phyloP scores from a whole-genome alignment of 192 early-diverging fungal species.

The Coemansia sp. region DNA sequence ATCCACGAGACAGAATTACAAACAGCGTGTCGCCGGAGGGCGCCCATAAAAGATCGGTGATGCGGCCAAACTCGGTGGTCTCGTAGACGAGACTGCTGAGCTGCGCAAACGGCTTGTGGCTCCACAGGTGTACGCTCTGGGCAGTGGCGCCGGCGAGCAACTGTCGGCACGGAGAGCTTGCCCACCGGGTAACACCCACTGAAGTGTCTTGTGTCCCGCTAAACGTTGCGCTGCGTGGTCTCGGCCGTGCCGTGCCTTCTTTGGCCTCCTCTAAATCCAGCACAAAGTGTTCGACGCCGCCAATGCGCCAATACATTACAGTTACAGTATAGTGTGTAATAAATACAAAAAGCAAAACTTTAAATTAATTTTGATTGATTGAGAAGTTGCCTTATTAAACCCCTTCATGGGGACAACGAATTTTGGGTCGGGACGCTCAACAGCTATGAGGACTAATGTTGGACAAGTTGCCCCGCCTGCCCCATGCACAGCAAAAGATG shows the following conservation, averaged over 20 bases:
- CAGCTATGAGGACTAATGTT: no score
- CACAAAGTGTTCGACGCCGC: slow-evolving; percentile 43
- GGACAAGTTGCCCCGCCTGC: no score
- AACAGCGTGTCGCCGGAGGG: slow-evolving; percentile 15
- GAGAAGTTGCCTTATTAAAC: no score
- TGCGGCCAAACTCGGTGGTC: slow-evolving; percentile 31
- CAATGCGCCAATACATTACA: slow-evolving; percentile 52
- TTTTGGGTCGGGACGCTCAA: no score
- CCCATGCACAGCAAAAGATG: no score
- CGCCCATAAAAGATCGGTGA: slow-evolving; percentile 36
- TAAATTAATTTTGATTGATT: no score
- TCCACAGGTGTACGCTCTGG: slow-evolving; percentile 47
- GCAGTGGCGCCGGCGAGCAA: slow-evolving; percentile 33
- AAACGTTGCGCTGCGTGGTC: slow-evolving; percentile 41
- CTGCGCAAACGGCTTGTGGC: slow-evolving; percentile 36
- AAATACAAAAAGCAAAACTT: no score
- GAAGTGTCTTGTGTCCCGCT: slow-evolving; percentile 11
- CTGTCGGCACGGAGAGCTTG: slow-evolving; percentile 21
- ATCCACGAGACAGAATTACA: slow-evolving; percentile 26
- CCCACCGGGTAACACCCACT: slow-evolving; percentile 21
- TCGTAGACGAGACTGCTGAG: slow-evolving; percentile 45
- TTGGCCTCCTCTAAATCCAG: slow-evolving; percentile 18
- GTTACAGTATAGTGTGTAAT: background rate
- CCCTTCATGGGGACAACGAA: no score
- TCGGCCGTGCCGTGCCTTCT: background rate